Base-by-base conservation (phyloP, 169 alveolate genomes). In the Theileria annulata region DNA sequence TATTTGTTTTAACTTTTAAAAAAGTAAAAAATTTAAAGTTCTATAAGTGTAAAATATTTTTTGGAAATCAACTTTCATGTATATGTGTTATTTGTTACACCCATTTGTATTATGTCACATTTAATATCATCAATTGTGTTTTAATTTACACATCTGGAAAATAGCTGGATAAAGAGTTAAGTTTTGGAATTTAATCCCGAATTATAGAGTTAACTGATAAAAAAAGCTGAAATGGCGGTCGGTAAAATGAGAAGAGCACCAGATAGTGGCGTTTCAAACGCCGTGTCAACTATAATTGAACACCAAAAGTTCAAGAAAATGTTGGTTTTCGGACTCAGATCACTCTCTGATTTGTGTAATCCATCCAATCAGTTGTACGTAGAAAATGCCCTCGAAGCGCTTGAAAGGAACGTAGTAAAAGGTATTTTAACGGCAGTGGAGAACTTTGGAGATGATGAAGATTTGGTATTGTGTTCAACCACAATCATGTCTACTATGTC, bases 231-330 rank as follows among this genome's bases (percentile, higher is more conserved):
- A 69, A 81, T 68, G 88, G 88, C 77, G 62, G 70, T 74, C 33
- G 75, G 75, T 69, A 51, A 91, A 71, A 93, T 93, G 84, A 88
- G 91, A 78, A 87, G 96, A 42, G 87, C 85, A 72, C 92, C 97
- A 75, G 98, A 95, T 78, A 92, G 94, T 71, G 98, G 98, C 54
- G 98, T 95, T 47, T 96, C 95, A 74, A 95, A 95, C 64, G 98
- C 98, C 19, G 97, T 95, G 56, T 87, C 96, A 28, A 93, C 96
- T 63, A 93, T 95, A 54, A 92, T 92, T 54, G 95, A 95, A 68
- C 98, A 95, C 84, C 96, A 95, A 80, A 95, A 94, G 80, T 95
- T 95, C 90, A 95, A 95, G 80, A 95, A 96, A 87, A 95, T 95
- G 98, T 85, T 95, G 84, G 79, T 94, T 85, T 95, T 95, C 87